These are phyloP conservation scores for Pichia nanzhaoensis DNA, from an alignment of 805 yeast species.

Conservation along the genomic window DNA sequence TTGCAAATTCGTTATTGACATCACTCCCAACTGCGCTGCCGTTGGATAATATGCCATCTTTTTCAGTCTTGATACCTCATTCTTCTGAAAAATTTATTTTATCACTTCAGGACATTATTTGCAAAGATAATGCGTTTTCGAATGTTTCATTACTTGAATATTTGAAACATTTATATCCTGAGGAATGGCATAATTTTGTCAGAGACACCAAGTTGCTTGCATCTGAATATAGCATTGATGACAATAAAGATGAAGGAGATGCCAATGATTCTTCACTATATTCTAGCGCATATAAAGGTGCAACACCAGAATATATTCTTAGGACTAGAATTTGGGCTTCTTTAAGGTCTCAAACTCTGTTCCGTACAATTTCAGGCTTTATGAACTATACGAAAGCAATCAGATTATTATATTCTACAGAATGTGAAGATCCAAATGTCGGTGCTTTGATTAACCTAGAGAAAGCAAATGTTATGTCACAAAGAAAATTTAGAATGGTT, in stretches of 20 bases:
- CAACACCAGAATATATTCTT: conserved; percentile 55
- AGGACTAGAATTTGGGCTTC: conserved; percentile 87
- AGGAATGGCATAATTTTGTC: conserved; percentile 52
- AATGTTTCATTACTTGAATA: conserved; percentile 50
- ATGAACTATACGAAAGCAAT: conserved; percentile 85
- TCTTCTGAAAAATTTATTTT: conserved; percentile 76
- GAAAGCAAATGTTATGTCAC: conserved; percentile 62
- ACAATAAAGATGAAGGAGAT: conserved; percentile 8
- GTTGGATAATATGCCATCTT: conserved; percentile 66
- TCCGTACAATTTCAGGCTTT: conserved; percentile 77
- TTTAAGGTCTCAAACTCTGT: conserved; percentile 71
- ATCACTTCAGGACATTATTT: conserved; percentile 70
- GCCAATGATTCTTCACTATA: conserved; percentile 57
- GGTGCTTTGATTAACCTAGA: conserved; percentile 97
- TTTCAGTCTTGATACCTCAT: conserved; percentile 82
- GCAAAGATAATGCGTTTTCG: conserved; percentile 59
- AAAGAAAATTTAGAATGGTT: conserved; percentile 73
- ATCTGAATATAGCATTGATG: conserved; percentile 32
- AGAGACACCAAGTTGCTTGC: conserved; percentile 49
- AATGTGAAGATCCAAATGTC: conserved; percentile 88
- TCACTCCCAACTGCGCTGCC: conserved; percentile 74
- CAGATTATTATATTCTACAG: conserved; percentile 84
- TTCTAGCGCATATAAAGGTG: conserved; percentile 62
- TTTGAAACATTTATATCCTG: conserved; percentile 48
- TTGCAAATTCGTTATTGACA: conserved; percentile 84